These are phyloP conservation scores for Odontarrhena argentea DNA, from an alignment of 345 rosid genomes.

Conservation along the genomic window DNA sequence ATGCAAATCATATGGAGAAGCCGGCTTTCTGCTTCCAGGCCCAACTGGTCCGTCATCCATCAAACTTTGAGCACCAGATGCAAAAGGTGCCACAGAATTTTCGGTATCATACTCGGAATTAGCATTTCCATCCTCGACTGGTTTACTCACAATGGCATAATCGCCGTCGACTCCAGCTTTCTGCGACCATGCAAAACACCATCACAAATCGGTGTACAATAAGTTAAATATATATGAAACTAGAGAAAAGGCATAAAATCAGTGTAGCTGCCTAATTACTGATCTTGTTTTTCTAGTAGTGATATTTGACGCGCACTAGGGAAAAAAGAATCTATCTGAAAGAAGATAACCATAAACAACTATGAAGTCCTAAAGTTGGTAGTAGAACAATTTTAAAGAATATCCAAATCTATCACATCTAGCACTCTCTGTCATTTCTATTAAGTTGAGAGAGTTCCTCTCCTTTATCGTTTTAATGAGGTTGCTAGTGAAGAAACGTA, in stretches of 20 bases:
- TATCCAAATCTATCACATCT: conserved; percentile 4
- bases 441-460: conserved; percentile 6
- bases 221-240: conserved; percentile 13
- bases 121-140: conserved; percentile 69
- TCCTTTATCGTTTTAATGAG: not conserved
- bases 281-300: not conserved
- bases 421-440: conserved; percentile 17
- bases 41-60: conserved; percentile 66
- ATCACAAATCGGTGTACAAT: conserved; percentile 21
- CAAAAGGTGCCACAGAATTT: conserved; percentile 55
- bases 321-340: not conserved
- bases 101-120: conserved; percentile 70
- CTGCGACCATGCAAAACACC: conserved; percentile 49
- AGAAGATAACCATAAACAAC: conserved; percentile 5
- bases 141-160: conserved; percentile 74
- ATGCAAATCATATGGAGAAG: conserved; percentile 70
- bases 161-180: conserved; percentile 65
- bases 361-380: conserved; percentile 4
- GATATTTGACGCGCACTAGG: conserved; percentile 12
- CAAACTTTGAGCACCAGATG: conserved; percentile 58
- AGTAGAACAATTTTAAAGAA: conserved; percentile 13
- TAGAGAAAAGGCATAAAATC: conserved; percentile 16
- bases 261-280: conserved; percentile 13
- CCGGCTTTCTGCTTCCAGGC: conserved; percentile 62
- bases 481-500: conserved; percentile 26